Evolutionary conservation across 2,329 filamentous ascomycete genomes (phyloP).

Genomic region (Phaeosphaeriaceae sp.): DNA sequence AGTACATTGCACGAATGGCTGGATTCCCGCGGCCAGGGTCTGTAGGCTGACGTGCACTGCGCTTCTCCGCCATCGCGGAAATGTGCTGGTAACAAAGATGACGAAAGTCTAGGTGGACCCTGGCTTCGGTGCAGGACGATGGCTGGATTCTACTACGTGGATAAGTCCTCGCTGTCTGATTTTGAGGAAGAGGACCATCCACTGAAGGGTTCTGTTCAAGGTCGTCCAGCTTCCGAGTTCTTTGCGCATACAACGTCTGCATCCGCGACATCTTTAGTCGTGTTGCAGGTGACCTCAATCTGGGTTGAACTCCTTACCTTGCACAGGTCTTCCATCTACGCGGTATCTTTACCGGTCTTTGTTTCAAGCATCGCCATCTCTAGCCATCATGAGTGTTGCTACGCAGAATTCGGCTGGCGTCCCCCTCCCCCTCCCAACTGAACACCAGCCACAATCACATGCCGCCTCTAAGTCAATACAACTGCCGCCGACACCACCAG

Average conservation of each 20-base stretch:
- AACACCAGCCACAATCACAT: conserved; percentile 25
- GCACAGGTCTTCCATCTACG: neutral
- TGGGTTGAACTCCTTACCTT: too few relatives aligned
- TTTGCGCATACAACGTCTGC: neutral
- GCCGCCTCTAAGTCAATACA: conserved; percentile 21
- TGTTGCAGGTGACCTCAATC: too few relatives aligned
- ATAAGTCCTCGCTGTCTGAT: conserved; percentile 1
- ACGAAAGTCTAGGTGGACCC: conserved; percentile 14
- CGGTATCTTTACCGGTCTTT: neutral
- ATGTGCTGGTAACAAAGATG: conserved; percentile 14
- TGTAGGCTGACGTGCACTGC: conserved; percentile 14
- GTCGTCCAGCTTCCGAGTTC: neutral
- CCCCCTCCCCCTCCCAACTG: conserved; percentile 19
- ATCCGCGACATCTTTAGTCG: too few relatives aligned
- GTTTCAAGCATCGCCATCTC: neutral
- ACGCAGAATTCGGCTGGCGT: conserved; percentile 17
- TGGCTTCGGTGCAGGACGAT: neutral
- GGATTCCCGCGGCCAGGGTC: conserved; percentile 22
- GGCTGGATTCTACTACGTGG: conserved; percentile 4
- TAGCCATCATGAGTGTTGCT: conserved; percentile 26
- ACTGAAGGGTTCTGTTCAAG: too few relatives aligned
- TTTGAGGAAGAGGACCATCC: neutral
- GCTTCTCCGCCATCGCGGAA: conserved; percentile 20
- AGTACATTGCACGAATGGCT: conserved; percentile 30
- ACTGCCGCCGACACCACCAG: conserved; percentile 45